phyloP scores from a whole-genome alignment of 108 stramenopile genomes.

The Heterococcus sp. region DNA sequence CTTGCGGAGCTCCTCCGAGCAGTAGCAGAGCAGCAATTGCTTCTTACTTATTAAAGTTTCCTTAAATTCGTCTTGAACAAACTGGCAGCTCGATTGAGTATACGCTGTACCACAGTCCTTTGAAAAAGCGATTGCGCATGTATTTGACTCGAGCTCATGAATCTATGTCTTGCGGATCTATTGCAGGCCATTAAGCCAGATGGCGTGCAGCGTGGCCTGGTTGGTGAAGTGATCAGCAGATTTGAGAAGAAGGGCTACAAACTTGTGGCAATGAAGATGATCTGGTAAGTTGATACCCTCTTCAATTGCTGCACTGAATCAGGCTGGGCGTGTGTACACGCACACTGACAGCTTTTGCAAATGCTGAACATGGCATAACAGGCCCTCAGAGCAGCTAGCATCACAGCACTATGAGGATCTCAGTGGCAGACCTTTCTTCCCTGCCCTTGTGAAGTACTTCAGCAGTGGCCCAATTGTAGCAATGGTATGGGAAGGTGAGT shows the following conservation, averaged over 20 bases:
- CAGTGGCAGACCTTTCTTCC: constrained; percentile 88
- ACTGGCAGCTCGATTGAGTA: not conserved
- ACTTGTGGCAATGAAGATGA: constrained; percentile 86
- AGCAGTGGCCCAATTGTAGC: constrained; percentile 51
- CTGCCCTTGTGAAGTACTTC: constrained; percentile 86
- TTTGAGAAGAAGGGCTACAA: constrained; percentile 88
- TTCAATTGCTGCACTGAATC: too few relatives aligned
- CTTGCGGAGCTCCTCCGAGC: too few relatives aligned
- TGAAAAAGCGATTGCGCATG: not conserved
- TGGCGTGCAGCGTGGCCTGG: constrained; percentile 81
- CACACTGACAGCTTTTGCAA: too few relatives aligned
- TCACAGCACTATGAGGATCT: constrained; percentile 85
- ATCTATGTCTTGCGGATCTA: not conserved
- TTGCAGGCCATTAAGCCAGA: constrained; percentile 72
- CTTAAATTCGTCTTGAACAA: not conserved
- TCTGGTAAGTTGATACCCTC: not conserved
- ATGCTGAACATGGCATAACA: constrained; percentile 19
- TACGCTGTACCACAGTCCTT: too few relatives aligned
- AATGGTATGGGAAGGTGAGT: not conserved
- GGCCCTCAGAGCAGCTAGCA: constrained; percentile 75
- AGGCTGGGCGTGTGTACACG: too few relatives aligned
- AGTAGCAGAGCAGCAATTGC: too few relatives aligned
- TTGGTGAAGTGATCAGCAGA: constrained; percentile 78
- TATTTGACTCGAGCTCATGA: not conserved
- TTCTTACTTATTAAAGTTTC: too few relatives aligned